Percentiles rank a stretch among this genome's conserved stretches.
phyloP scores from a whole-genome alignment of 2,329 filamentous ascomycete species.

The Leptographium lundbergii region DNA sequence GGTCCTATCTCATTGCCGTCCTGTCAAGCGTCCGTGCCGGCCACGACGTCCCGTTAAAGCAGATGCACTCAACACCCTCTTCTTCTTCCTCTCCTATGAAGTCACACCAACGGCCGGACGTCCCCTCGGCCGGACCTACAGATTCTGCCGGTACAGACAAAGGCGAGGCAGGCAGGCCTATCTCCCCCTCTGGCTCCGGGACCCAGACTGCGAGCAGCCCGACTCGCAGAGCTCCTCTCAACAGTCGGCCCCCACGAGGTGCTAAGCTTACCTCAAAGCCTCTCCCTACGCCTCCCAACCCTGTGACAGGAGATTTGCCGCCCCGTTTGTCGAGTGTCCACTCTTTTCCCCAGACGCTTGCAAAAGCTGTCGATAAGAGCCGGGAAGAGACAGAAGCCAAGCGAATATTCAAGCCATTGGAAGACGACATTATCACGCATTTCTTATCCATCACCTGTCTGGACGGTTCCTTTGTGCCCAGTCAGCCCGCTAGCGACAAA shows the following conservation, averaged over 20 bases:
- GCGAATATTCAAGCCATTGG: conserved; percentile 59
- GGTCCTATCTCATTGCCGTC: conserved; percentile 20
- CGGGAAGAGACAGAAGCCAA: conserved; percentile 26
- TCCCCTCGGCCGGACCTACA: not conserved
- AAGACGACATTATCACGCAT: conserved; percentile 61
- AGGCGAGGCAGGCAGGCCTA: not conserved
- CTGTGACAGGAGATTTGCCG: too few relatives aligned
- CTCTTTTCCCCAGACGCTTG: conserved; percentile 5
- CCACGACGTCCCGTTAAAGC: not conserved
- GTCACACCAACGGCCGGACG: not conserved
- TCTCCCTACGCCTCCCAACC: not conserved
- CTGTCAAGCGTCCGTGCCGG: conserved; percentile 2
- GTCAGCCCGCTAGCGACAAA: not conserved
- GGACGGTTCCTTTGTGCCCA: conserved; percentile 55
- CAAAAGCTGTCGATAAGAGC: not conserved
- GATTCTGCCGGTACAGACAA: not conserved
- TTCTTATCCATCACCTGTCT: conserved; percentile 59
- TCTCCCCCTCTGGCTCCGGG: not conserved
- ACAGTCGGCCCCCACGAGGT: not conserved
- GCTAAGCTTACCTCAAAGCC: not conserved
- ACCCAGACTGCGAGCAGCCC: not conserved
- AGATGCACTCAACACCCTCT: not conserved
- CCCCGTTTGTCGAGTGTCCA: conserved; percentile 4
- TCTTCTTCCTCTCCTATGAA: not conserved
- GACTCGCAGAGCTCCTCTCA: not conserved